phyloP scores from a whole-genome alignment of 345 rosid species.

The Eutrema heterophyllum region DNA sequence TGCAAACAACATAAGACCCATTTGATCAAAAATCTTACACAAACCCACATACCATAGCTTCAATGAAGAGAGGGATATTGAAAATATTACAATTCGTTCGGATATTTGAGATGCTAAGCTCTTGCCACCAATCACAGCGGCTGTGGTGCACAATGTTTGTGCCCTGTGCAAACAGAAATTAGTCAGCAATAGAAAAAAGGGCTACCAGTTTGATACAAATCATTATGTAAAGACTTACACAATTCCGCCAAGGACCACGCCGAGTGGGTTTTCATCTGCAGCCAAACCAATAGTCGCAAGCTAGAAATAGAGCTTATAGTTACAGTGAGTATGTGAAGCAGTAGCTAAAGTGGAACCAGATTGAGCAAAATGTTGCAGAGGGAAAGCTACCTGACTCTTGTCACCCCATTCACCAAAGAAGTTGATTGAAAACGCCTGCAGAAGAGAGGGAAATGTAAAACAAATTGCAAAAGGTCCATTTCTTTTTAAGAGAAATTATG shows the following conservation, averaged over 20 bases:
- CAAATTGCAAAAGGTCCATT: neutral
- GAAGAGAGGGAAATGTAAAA: neutral
- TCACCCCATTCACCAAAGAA: constrained; percentile 99
- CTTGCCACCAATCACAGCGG: constrained; percentile 95
- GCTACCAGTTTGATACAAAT: neutral
- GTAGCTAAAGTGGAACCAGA: neutral
- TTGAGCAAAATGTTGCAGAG: neutral
- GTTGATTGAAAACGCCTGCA: constrained; percentile 91
- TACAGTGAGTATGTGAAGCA: constrained; percentile 18
- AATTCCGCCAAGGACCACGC: constrained; percentile 87
- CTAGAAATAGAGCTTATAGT: constrained; percentile 38
- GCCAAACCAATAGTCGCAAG: constrained; percentile 94
- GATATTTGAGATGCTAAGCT: constrained; percentile 96
- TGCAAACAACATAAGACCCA: constrained; percentile 26
- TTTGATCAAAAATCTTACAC: neutral
- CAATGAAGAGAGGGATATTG: neutral
- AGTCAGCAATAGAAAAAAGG: neutral
- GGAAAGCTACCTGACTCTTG: constrained; percentile 76
- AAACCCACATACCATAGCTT: neutral
- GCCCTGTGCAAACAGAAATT: constrained; percentile 44
- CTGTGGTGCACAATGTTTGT: constrained; percentile 84
- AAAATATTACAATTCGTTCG: constrained; percentile 50
- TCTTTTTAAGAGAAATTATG: neutral
- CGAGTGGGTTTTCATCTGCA: constrained; percentile 89
- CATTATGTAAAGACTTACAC: constrained; percentile 42